Percentiles rank a stretch among this genome's conserved stretches.
phyloP scores from a whole-genome alignment of 108 stramenopile genomes.

The Nitzschia sp. region DNA sequence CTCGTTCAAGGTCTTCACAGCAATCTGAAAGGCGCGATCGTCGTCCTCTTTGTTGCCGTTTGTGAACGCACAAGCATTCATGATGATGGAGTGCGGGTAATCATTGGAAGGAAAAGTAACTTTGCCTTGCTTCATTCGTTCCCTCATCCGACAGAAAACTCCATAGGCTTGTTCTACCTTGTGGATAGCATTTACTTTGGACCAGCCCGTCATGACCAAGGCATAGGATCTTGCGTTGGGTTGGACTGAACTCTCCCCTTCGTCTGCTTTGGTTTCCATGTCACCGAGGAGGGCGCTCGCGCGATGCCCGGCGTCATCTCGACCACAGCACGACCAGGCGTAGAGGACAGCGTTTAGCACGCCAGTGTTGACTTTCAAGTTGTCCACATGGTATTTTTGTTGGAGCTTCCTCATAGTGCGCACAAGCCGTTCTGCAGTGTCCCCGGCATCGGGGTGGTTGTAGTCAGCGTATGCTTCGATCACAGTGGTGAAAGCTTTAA shows the following conservation, averaged over 20 bases:
- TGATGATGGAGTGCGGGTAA: conserved; percentile 64
- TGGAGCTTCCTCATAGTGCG: conserved; percentile 48
- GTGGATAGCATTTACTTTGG: conserved; percentile 42
- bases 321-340: conserved; percentile 57
- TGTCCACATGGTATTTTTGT: conserved; percentile 28
- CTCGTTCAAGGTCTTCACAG: conserved; percentile 47
- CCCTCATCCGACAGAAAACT: conserved; percentile 59
- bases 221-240: conserved; percentile 59
- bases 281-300: conserved; percentile 45
- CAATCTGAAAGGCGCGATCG: conserved; percentile 62
- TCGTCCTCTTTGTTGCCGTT: conserved; percentile 34
- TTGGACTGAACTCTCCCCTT: conserved; percentile 33
- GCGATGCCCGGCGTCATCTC: conserved; percentile 54
- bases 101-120: conserved; percentile 39
- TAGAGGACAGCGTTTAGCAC: conserved; percentile 57
- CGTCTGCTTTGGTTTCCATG: conserved; percentile 57
- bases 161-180: conserved; percentile 61
- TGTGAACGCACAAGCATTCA: conserved; percentile 73
- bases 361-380: conserved; percentile 56
- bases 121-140: conserved; percentile 44
- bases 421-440: conserved; percentile 57
- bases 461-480: conserved; percentile 64
- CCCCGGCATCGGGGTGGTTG: conserved; percentile 61
- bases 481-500: conserved; percentile 65
- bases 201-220: conserved; percentile 58